A percentile compares a stretch with the other conserved stretches of the same genome.
These are phyloP conservation scores for Telopea speciosissima DNA, from an alignment of 177 flowering plant species.

Conservation along the genomic window DNA sequence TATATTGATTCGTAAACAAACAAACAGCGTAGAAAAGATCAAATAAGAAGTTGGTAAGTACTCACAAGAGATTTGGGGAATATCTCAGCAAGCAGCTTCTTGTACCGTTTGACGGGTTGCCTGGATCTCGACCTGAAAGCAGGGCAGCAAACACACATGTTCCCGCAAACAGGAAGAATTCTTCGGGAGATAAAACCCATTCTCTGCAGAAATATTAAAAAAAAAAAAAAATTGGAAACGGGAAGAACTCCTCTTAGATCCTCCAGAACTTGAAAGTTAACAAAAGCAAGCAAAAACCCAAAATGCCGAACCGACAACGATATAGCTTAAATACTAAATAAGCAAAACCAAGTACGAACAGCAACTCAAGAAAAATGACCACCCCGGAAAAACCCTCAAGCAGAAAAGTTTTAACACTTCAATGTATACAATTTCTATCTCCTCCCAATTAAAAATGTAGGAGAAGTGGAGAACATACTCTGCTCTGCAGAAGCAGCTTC, in stretches of 20 bases:
- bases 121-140: constrained; percentile 88
- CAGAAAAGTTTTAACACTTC: too few species aligned
- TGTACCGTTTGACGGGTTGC: constrained; percentile 92
- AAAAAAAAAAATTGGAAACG: background rate
- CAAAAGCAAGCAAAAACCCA: background rate
- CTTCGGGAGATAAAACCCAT: constrained; percentile 88
- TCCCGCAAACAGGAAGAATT: constrained; percentile 80
- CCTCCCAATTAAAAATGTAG: too few species aligned
- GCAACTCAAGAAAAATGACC: background rate
- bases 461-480: background rate
- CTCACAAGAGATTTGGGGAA: constrained; percentile 79
- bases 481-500: background rate
- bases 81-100: constrained; percentile 78
- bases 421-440: too few species aligned
- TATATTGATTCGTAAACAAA: background rate
- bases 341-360: too few species aligned
- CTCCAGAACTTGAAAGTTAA: background rate
- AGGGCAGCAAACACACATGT: constrained; percentile 91
- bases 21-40: background rate
- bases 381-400: background rate
- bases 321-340: too few species aligned
- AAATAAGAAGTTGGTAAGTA: background rate
- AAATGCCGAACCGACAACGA: background rate
- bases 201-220: constrained; percentile 19
- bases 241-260: background rate